Evolutionary conservation across 2,329 filamentous ascomycete genomes (phyloP).

Genomic region (Talaromyces sp.): DNA sequence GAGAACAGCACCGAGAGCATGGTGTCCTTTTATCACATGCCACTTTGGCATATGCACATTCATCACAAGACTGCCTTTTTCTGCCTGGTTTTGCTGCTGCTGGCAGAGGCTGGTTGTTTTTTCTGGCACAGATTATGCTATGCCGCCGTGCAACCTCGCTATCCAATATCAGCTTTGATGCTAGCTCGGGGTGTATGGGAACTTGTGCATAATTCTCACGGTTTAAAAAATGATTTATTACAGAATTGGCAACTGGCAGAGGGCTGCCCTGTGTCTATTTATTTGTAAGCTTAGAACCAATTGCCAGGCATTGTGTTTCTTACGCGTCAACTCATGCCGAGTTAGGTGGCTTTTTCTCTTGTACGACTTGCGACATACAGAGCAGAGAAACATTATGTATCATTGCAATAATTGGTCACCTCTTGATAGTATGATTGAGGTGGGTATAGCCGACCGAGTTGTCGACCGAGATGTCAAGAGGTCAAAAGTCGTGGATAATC

Average conservation of each 20-base stretch:
- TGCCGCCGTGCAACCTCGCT: constrained; percentile 28
- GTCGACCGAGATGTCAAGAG: neutral
- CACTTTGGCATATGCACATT: constrained; percentile 22
- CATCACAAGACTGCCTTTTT: constrained; percentile 26
- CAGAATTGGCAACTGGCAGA: constrained; percentile 25
- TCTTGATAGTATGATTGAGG: neutral
- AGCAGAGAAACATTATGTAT: constrained; percentile 23
- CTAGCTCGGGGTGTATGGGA: neutral
- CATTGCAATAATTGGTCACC: neutral
- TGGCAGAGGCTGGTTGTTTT: constrained; percentile 23
- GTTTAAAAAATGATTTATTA: constrained; percentile 25
- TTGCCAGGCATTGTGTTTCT: neutral
- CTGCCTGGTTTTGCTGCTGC: constrained; percentile 24
- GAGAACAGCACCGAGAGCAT: constrained; percentile 21
- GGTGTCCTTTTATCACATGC: constrained; percentile 22
- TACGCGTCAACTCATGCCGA: constrained; percentile 27
- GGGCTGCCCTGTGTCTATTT: constrained; percentile 20
- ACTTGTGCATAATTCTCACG: constrained; percentile 12
- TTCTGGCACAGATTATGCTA: constrained; percentile 25
- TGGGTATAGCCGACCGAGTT: neutral
- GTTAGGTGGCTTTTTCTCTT: constrained; percentile 24
- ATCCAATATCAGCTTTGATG: neutral
- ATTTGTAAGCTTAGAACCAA: constrained; percentile 8
- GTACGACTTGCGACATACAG: constrained; percentile 25
- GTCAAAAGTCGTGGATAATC: neutral